Percentiles rank a stretch among this genome's conserved stretches.
Conservation (phyloP, 1,284 basidiomycete genomes). For the Microbotryum violaceum region DNA sequence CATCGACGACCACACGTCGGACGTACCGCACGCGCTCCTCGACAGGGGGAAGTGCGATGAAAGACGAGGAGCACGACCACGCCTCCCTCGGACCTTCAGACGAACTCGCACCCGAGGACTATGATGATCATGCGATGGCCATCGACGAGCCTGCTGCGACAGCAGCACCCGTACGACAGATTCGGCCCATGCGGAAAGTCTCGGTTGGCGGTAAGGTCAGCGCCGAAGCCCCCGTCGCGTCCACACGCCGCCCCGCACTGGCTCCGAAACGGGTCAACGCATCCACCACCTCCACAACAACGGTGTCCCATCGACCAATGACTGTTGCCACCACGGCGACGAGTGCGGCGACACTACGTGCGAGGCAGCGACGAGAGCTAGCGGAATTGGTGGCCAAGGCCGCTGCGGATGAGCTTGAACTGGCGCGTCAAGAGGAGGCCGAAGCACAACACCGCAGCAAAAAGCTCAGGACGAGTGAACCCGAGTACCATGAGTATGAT, state of each 20-base stretch:
- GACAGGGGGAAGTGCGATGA: conserved; percentile 24
- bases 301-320: not conserved
- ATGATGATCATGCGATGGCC: conserved; percentile 27
- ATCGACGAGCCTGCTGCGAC: conserved; percentile 23
- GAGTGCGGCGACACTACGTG: conserved; percentile 9
- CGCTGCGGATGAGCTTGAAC: conserved; percentile 18
- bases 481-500: conserved; percentile 7
- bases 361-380: conserved; percentile 16
- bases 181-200: not conserved
- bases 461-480: conserved; percentile 26
- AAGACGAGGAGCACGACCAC: conserved; percentile 4
- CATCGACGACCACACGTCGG: conserved; percentile 10
- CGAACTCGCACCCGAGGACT: not conserved
- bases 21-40: conserved; percentile 28
- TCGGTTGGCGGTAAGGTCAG: no score
- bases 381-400: conserved; percentile 14
- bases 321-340: not conserved
- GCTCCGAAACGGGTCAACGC: conserved; percentile 20
- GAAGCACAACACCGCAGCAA: conserved; percentile 13
- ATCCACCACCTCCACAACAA: not conserved
- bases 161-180: conserved; percentile 20
- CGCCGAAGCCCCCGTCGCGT: not conserved
- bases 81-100: no score
- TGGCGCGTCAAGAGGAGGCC: conserved; percentile 13
- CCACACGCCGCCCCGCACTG: conserved; percentile 17